Base-by-base conservation (phyloP, 2,329 filamentous ascomycete species). In the Scorias spongiosa region DNA sequence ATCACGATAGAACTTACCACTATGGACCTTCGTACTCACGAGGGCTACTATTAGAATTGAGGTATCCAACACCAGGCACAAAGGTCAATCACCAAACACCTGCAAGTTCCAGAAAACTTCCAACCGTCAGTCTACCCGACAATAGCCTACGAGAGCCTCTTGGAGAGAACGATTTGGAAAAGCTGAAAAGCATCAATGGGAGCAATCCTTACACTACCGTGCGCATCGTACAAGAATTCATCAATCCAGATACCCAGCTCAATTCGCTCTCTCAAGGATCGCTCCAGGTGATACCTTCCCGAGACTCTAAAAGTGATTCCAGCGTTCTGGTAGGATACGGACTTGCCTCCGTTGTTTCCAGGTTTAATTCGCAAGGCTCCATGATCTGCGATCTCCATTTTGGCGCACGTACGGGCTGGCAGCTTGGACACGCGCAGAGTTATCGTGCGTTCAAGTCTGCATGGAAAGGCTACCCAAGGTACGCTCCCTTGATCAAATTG, bases 401-500 rank as follows among this genome's bases (percentile, higher is more conserved):
- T 30, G 54, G 52, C 17, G 47, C 53, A 18, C 41, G 45, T 4
- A 49, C 44, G 1, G 50, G 49, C 9, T 57, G 55, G 55, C 53
- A 56, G 20, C 49, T 44, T 9, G 55, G 53, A 20, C 48, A 58
- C 28, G 52, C 58, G 12, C 53, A 60, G 45, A 72, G 67, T 48
- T 78, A 78, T 51, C 68, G 74, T 28, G 66, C 65, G 1, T 72
- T 69, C 54, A 72, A 71, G 52, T 65, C 64, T 41, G 54, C 63
- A 32, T 79, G 74, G 71, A 61, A 61, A 2, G 71, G 8, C 46
- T 43, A 29, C 48, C 64, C 58, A 3, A 42, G 49, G 10, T 34
- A 53, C 51, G 11, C 68, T 63, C 10, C 58, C 46, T 29, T 34
- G 5, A 49, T 54, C 11, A 52, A 62, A 54, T 3, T 59, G 59